phyloP scores from a whole-genome alignment of 116 monocot genomes.

The Cymodocea nodosa region DNA sequence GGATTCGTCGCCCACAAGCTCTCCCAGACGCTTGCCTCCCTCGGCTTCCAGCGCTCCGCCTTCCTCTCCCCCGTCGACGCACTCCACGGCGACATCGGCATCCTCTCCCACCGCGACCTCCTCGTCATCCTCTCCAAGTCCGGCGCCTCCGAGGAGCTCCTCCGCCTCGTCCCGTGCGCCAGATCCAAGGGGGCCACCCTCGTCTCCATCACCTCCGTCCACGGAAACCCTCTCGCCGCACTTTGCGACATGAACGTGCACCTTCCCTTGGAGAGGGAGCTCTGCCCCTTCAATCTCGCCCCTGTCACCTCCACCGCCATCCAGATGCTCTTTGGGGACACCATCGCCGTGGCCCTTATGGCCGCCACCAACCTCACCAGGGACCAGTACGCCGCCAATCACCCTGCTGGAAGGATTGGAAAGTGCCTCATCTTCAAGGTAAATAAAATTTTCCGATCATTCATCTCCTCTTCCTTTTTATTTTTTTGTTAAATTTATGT shows the following conservation, averaged over 20 bases:
- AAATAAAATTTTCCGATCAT: background rate
- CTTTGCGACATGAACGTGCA: conserved; percentile 60
- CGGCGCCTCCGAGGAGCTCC: conserved; percentile 66
- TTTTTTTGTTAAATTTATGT: no score
- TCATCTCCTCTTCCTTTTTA: no score
- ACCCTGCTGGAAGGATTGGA: conserved; percentile 70
- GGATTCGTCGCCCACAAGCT: conserved; percentile 66
- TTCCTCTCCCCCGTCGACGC: conserved; percentile 64
- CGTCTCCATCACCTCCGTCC: conserved; percentile 48
- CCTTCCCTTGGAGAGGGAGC: conserved; percentile 57
- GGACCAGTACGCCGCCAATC: conserved; percentile 68
- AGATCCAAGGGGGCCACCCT: conserved; percentile 55
- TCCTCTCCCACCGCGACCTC: conserved; percentile 40
- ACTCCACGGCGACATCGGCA: conserved; percentile 80
- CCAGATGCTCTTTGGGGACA: conserved; percentile 80
- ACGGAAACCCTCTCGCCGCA: conserved; percentile 25
- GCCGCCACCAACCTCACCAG: conserved; percentile 32
- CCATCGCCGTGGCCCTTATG: conserved; percentile 68
- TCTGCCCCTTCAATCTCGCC: conserved; percentile 86
- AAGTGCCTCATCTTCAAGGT: conserved; percentile 88
- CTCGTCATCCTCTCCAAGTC: conserved; percentile 73
- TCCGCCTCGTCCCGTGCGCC: conserved; percentile 53
- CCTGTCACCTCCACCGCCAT: conserved; percentile 71
- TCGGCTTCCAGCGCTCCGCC: conserved; percentile 48
- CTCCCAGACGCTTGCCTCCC: conserved; percentile 61